A percentile compares a stretch with the other conserved stretches of the same genome.
Conservation (phyloP, 2,329 filamentous ascomycete species). For the Trichoderma breve region DNA sequence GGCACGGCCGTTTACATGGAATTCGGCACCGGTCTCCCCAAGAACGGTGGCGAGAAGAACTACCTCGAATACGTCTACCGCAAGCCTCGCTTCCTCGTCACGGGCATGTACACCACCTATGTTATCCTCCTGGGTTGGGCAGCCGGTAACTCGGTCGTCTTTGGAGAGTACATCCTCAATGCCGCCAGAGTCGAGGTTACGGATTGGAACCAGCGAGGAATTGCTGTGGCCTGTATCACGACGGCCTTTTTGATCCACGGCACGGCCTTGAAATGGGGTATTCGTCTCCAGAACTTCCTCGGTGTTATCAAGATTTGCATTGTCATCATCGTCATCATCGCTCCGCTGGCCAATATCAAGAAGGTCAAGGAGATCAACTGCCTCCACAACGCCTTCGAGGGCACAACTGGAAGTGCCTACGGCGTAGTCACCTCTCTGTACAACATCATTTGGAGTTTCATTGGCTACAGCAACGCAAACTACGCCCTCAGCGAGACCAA, state of each 20-base stretch:
- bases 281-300: slow-evolving; percentile 65
- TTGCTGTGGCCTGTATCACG: slow-evolving; percentile 66
- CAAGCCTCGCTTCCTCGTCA: slow-evolving; percentile 59
- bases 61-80: slow-evolving; percentile 65
- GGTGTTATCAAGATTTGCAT: slow-evolving; percentile 66
- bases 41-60: slow-evolving; percentile 65
- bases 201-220: slow-evolving; percentile 65
- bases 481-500: slow-evolving; percentile 64
- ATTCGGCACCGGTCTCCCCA: slow-evolving; percentile 62
- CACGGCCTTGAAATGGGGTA: slow-evolving; percentile 61
- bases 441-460: slow-evolving; percentile 70
- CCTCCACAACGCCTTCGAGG: slow-evolving; percentile 62
- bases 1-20: slow-evolving; percentile 66
- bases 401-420: slow-evolving; percentile 64
- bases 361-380: slow-evolving; percentile 59
- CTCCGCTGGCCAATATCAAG: slow-evolving; percentile 59
- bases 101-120: slow-evolving; percentile 59
- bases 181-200: slow-evolving; percentile 61
- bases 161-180: slow-evolving; percentile 68
- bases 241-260: slow-evolving; percentile 65
- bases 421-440: slow-evolving; percentile 68
- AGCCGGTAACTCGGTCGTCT: slow-evolving; percentile 65
- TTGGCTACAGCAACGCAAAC: slow-evolving; percentile 68
- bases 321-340: slow-evolving; percentile 62
- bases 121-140: slow-evolving; percentile 65